These are phyloP conservation scores for Cladosporium austrohemisphaericum DNA, from an alignment of 2,329 filamentous ascomycete species.

Conservation along the genomic window DNA sequence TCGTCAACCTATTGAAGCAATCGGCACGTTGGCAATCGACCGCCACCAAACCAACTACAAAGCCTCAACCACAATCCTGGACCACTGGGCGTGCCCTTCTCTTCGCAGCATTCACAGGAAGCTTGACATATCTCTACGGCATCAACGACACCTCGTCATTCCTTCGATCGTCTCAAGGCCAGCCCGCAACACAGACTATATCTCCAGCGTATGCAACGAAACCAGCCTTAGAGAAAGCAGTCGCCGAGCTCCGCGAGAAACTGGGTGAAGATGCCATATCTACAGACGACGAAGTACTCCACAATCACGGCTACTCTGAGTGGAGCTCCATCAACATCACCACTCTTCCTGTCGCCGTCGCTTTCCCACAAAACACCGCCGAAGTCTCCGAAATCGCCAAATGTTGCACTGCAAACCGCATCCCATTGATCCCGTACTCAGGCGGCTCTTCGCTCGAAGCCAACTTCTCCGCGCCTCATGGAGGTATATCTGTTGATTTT, in stretches of 20 bases:
- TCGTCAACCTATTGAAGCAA: not conserved
- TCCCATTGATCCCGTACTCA: constrained; percentile 82
- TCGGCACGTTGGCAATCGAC: constrained; percentile 17
- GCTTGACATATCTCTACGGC: constrained; percentile 51
- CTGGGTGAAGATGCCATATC: constrained; percentile 60
- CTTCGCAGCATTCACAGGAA: constrained; percentile 48
- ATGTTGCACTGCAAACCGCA: constrained; percentile 71
- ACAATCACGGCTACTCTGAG: constrained; percentile 64
- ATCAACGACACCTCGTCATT: constrained; percentile 34
- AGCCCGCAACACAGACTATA: constrained; percentile 17
- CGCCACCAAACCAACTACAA: not conserved
- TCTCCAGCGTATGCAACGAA: constrained; percentile 47
- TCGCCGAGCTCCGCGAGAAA: constrained; percentile 49
- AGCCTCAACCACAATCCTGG: constrained; percentile 37
- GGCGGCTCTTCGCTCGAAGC: constrained; percentile 84
- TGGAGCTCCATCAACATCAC: constrained; percentile 67
- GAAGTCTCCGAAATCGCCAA: constrained; percentile 63
- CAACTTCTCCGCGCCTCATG: constrained; percentile 82
- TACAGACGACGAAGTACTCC: constrained; percentile 61
- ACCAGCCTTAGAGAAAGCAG: constrained; percentile 52
- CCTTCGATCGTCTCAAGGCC: constrained; percentile 1
- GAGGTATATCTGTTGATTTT: constrained; percentile 88
- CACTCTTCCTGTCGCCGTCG: constrained; percentile 60
- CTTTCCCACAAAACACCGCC: constrained; percentile 61
- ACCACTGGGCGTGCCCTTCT: constrained; percentile 47